Evolutionary conservation across 768 basidiomycete species (phyloP).

Genomic region (Termitomyces sp.): DNA sequence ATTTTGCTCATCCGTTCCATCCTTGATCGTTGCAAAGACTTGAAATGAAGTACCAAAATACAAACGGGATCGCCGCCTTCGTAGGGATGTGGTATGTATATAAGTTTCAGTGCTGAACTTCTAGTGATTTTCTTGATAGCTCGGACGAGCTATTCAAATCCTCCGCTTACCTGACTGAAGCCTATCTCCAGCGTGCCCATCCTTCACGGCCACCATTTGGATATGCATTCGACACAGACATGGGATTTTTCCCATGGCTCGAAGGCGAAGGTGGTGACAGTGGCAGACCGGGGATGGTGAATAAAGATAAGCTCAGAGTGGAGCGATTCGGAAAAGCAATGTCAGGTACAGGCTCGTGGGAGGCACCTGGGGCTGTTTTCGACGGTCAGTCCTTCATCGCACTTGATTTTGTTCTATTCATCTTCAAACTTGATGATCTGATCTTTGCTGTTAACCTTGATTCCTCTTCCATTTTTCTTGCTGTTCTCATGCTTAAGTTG

Average conservation of each 20-base stretch:
- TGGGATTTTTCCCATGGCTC: conserved; percentile 69
- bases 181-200: conserved; percentile 40
- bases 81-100: conserved; percentile 57
- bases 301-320: conserved; percentile 47
- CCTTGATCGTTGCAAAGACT: conserved; percentile 30
- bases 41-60: conserved; percentile 59
- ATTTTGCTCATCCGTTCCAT: conserved; percentile 4
- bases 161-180: conserved; percentile 70
- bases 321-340: conserved; percentile 73
- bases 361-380: conserved; percentile 54
- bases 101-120: neutral
- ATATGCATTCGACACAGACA: conserved; percentile 51
- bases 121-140: conserved; percentile 26
- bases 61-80: conserved; percentile 65
- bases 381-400: conserved; percentile 33
- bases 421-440: neutral
- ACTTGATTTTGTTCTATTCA: neutral
- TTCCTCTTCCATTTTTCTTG: neutral
- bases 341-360: conserved; percentile 70
- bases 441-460: neutral
- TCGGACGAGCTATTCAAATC: conserved; percentile 77
- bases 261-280: conserved; percentile 37
- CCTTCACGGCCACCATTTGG: conserved; percentile 65
- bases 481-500: neutral
- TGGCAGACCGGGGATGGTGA: conserved; percentile 9